Evolutionary conservation across 306 rosid genomes (phyloP).

Genomic region (Quercus rubra): DNA sequence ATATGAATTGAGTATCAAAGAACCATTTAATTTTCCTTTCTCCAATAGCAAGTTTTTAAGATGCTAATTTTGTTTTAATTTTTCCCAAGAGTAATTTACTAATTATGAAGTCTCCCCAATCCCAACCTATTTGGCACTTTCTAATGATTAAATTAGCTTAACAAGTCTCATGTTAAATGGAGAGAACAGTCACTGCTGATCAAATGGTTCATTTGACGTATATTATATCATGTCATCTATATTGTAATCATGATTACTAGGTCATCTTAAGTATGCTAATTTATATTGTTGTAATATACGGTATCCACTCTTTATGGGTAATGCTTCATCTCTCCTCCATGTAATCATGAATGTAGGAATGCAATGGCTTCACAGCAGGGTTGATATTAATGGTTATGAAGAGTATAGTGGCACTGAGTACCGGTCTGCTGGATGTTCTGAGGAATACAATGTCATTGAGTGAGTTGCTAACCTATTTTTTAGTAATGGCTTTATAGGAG

Average conservation of each 20-base stretch:
- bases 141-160: background rate
- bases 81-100: background rate
- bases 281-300: constrained; percentile 1
- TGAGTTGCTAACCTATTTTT: constrained; percentile 34
- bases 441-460: constrained; percentile 74
- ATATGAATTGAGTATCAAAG: too few relatives aligned
- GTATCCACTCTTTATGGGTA: constrained; percentile 9
- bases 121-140: background rate
- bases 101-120: background rate
- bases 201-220: background rate
- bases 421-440: constrained; percentile 93
- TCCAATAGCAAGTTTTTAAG: too few relatives aligned
- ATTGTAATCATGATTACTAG: background rate
- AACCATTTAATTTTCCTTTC: too few relatives aligned
- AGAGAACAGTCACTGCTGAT: background rate
- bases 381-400: constrained; percentile 81
- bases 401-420: constrained; percentile 86
- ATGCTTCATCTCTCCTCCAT: background rate
- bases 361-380: constrained; percentile 89
- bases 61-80: too few relatives aligned
- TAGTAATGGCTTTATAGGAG: background rate
- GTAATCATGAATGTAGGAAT: constrained; percentile 44
- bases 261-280: background rate
- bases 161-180: background rate
- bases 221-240: too few relatives aligned